These are phyloP conservation scores for Tausonia pullulans DNA, from an alignment of 1,284 basidiomycete species.

Conservation along the genomic window DNA sequence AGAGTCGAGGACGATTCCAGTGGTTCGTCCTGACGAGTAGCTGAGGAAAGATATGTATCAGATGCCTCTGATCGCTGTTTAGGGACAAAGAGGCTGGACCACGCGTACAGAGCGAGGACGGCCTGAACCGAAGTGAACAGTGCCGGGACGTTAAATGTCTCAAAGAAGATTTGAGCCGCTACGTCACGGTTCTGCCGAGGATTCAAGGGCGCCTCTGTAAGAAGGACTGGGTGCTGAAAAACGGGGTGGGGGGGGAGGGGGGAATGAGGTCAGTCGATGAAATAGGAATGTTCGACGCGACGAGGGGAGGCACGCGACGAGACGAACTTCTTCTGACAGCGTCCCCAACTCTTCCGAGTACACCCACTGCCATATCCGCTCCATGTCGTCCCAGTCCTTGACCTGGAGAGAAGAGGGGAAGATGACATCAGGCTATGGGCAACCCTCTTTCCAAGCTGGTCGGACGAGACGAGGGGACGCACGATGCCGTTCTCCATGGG, in stretches of 20 bases:
- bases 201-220: slow-evolving; percentile 91
- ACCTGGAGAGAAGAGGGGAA: slow-evolving; percentile 28
- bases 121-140: slow-evolving; percentile 96
- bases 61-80: not conserved
- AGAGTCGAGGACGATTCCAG: slow-evolving; percentile 95
- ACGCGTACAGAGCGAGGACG: slow-evolving; percentile 71
- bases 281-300: not conserved
- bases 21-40: slow-evolving; percentile 98
- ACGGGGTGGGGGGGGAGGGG: not conserved
- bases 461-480: slow-evolving; percentile 10
- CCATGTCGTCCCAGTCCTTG: slow-evolving; percentile 98
- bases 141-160: slow-evolving; percentile 98
- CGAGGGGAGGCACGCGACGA: slow-evolving; percentile 8
- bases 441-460: not conserved
- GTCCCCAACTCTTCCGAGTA: slow-evolving; percentile 90
- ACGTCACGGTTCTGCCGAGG: slow-evolving; percentile 87
- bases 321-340: slow-evolving; percentile 79
- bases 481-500: slow-evolving; percentile 93
- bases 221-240: slow-evolving; percentile 78
- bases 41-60: slow-evolving; percentile 37
- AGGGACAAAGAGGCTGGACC: slow-evolving; percentile 28
- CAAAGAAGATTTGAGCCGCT: slow-evolving; percentile 96
- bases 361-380: slow-evolving; percentile 93
- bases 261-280: not conserved
- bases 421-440: not conserved